Evolutionary conservation across 176 grass and related monocot species (phyloP), one percentile per base, ranked within the genome.

Genomic region (Phragmites australis): DNA sequence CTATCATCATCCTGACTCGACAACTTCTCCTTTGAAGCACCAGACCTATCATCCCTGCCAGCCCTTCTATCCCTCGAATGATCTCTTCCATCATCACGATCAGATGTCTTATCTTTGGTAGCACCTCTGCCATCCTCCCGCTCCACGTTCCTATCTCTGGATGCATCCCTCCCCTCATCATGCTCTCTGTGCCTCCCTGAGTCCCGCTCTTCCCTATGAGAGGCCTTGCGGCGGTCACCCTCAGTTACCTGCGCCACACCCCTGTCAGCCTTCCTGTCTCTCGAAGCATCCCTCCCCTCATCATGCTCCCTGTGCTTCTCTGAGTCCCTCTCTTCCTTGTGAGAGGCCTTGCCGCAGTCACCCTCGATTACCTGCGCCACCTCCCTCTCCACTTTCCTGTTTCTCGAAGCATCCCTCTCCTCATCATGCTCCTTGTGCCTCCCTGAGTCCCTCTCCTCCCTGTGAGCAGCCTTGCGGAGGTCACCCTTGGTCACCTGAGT

Each of bases 1-100:
- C 75, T 87, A 30, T 68, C 84, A 30, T 72, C 56, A 50, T 83
- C 74, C 34, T 26, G 21, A 17, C 13, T 40, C 48, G 54, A 45
- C 46, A 78, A 57, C 75, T 68, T 19, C 21, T 81, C 87, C 59
- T 71, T 89, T 44, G 54, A 85, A 81, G 62, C 45, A 85, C 45
- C 77, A 56, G 72, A 83, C 18, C 70, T 58, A 43, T 93, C 90
- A 73, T 92, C 90, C 70, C 60, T 78, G 32, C 47, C 56, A 56
- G 46, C 15, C 49, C 75, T 76, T 69, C 61, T 84, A 75, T 84
- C 54, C 53, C 68, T 84, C 54, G 80, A 89, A 41, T 65, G 71
- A 34, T 76, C 75, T 63, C 71, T 84, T 56, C 64, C 75, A 54
- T 76, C 76, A 80, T 74, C 80, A 42, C 15, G 40, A 34, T 75